These are phyloP conservation scores for Lepidium didymum DNA, from an alignment of 345 rosid species.

Conservation along the genomic window DNA sequence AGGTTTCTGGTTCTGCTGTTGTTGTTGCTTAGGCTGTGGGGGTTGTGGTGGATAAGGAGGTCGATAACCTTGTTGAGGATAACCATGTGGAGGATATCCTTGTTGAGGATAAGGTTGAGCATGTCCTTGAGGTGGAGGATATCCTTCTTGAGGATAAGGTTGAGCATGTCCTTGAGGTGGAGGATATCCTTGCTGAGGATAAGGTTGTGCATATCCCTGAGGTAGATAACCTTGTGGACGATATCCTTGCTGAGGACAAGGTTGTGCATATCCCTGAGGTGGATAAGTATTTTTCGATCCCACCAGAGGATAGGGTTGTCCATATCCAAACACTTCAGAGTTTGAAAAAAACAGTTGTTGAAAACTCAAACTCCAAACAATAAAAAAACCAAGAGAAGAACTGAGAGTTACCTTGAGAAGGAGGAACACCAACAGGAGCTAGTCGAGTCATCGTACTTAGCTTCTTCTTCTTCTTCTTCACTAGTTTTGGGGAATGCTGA, in stretches of 20 bases:
- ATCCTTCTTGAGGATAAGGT: too few species aligned
- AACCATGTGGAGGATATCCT: slow-evolving; percentile 2
- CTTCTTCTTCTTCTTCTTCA: neutral
- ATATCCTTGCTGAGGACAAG: slow-evolving; percentile 40
- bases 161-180: neutral
- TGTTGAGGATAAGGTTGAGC: too few species aligned
- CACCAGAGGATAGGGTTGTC: slow-evolving; percentile 38
- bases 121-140: too few species aligned
- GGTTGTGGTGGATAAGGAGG: slow-evolving; percentile 59
- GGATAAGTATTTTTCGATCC: slow-evolving; percentile 75
- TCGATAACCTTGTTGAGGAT: slow-evolving; percentile 32
- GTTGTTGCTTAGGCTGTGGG: slow-evolving; percentile 50
- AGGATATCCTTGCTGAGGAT: slow-evolving; percentile 2
- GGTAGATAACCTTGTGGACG: slow-evolving; percentile 34
- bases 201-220: too few species aligned
- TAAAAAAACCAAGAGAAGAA: neutral
- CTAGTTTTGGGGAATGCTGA: neutral
- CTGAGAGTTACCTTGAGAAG: slow-evolving; percentile 4
- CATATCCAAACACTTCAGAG: too few species aligned
- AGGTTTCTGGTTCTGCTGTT: slow-evolving; percentile 20
- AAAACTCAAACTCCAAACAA: neutral
- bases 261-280: slow-evolving; percentile 56
- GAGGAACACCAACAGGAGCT: slow-evolving; percentile 13
- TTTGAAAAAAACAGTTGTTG: too few species aligned
- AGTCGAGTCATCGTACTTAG: neutral